These are phyloP conservation scores for Thielaviopsis punctulata DNA, from an alignment of 2,329 filamentous ascomycete genomes.

Conservation along the genomic window DNA sequence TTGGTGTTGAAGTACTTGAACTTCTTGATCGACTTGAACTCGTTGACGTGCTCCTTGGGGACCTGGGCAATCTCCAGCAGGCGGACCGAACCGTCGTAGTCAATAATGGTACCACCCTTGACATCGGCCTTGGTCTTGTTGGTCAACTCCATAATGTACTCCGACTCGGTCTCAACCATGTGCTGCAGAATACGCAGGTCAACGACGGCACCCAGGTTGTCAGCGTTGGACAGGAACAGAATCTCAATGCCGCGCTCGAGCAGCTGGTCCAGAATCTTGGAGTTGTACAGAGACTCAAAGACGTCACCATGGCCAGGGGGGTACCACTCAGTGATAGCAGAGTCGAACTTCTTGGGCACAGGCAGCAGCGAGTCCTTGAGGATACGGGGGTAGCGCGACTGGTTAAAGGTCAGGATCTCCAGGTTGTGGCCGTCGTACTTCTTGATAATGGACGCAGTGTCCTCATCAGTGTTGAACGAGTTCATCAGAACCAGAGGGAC, in stretches of 20 bases:
- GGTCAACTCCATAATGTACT: constrained; percentile 99
- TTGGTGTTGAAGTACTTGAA: constrained; percentile 99
- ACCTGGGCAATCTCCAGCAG: constrained; percentile 98
- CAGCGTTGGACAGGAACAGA: constrained; percentile 96
- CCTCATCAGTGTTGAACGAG: constrained; percentile 99
- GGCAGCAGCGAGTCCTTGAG: constrained; percentile 96
- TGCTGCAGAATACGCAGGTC: constrained; percentile 97
- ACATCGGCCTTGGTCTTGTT: constrained; percentile 99
- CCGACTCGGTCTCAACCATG: constrained; percentile 92
- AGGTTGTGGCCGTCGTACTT: constrained; percentile 99
- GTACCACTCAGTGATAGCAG: constrained; percentile 92
- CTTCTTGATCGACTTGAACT: constrained; percentile 99
- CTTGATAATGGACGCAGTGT: constrained; percentile 98
- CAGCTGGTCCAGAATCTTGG: constrained; percentile 90
- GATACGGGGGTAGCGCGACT: constrained; percentile 94
- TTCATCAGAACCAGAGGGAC: constrained; percentile 99
- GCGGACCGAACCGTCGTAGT: constrained; percentile 93
- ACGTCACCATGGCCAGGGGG: constrained; percentile 98
- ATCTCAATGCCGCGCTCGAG: constrained; percentile 90
- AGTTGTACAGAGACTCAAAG: constrained; percentile 99
- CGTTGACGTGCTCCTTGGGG: constrained; percentile 98
- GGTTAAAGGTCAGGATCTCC: constrained; percentile 99
- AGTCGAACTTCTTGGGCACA: constrained; percentile 76
- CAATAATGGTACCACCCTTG: constrained; percentile 99
- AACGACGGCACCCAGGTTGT: constrained; percentile 95